Evolutionary conservation across 768 basidiomycete genomes (phyloP), one percentile per base, ranked within the genome.

Genomic region (Cyathus striatus): DNA sequence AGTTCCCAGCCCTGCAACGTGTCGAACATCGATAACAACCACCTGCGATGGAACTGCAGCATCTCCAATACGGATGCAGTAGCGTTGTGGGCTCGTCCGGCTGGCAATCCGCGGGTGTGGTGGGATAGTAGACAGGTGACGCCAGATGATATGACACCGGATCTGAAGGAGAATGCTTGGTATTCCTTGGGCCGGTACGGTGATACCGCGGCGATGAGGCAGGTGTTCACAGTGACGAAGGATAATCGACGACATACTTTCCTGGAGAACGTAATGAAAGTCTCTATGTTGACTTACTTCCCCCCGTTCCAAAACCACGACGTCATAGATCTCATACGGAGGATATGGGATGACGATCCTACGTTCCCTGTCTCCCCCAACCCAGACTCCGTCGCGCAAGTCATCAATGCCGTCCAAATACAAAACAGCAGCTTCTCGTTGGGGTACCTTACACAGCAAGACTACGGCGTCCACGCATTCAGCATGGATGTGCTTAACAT

Each of bases 211-310:
- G 41, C 22, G n/a, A 49, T 47, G 49, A 49, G 47, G 18, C 45
- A 47, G n/a, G 38, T 49, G 18, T 47, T 49, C 36, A 37, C 49
- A 6, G 24, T 47, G 24, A 47, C 49, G 24, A 50, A 50, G 32
- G 46, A 36, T 3, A 36, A 38, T 17, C 42, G 46, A 18, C 27
- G 42, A 12, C 46, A 50, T 14, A 47, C 49, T 16, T 41, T 50
- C 14, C 26, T 50, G 21, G 33, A 44, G 38, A 47, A 42, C 3
- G 32, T 37, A 13, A 35, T 42, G 30, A 47, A 47, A 26, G 35
- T 36, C 3, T 43, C 49, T 3, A 40, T 50, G 49, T 13, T 42
- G 18, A 14, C 33, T 13, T 24, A 39, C 5, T 22, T 42, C 13
- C 24, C 25, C n/a, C 42, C 32, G 12, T 38, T 50, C 24, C 27